These are phyloP conservation scores for Marchantia paleacea DNA, from an alignment of 225 moss, liverwort and hornwort species.

Conservation along the genomic window DNA sequence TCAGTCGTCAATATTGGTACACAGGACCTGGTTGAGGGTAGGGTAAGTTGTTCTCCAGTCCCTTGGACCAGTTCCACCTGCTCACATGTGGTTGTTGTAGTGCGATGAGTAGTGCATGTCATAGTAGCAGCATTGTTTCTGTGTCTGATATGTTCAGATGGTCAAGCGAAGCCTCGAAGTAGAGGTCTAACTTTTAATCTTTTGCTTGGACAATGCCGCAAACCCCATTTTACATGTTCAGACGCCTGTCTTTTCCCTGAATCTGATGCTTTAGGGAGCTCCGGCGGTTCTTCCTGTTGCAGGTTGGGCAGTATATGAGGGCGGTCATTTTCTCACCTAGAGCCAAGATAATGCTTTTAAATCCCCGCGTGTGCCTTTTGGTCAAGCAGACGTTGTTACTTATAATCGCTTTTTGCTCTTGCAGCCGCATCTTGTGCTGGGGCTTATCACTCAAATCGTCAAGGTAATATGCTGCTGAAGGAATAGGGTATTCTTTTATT, in stretches of 20 bases:
- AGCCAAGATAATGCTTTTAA: neutral
- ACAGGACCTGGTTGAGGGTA: slow-evolving; percentile 85
- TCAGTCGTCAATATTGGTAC: slow-evolving; percentile 99
- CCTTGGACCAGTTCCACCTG: neutral
- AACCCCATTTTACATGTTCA: too few relatives aligned
- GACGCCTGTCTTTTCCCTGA: neutral
- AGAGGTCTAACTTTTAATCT: neutral
- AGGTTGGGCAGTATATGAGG: neutral
- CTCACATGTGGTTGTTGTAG: neutral
- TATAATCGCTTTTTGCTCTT: slow-evolving; percentile 13
- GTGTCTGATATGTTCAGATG: neutral
- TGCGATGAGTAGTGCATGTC: neutral
- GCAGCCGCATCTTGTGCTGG: slow-evolving; percentile 99
- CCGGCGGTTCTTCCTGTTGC: neutral
- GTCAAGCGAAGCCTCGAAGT: neutral
- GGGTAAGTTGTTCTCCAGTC: slow-evolving; percentile 50
- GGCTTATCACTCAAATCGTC: slow-evolving; percentile 96
- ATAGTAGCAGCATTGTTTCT: neutral
- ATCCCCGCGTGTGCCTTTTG: neutral
- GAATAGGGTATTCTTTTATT: neutral
- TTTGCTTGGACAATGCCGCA: neutral
- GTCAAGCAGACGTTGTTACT: neutral
- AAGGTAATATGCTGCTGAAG: slow-evolving; percentile 53
- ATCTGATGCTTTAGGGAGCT: neutral
- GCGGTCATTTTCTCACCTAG: neutral